Percentiles rank a stretch among this genome's conserved stretches.
Evolutionary conservation across 2,329 filamentous ascomycete genomes (phyloP).

Genomic region (Penicillium sp.): DNA sequence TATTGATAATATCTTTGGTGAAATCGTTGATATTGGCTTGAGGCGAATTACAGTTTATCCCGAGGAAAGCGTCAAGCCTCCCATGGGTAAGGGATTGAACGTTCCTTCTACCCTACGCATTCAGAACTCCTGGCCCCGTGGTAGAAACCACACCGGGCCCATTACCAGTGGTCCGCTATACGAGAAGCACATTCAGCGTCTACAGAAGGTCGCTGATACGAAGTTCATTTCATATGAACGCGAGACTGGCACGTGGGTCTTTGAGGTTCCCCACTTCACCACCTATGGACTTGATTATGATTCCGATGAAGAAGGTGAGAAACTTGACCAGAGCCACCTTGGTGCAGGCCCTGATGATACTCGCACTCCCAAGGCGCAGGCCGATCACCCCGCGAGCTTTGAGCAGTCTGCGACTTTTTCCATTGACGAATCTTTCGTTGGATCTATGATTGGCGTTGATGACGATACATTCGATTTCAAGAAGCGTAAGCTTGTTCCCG

Average conservation of each 20-base stretch:
- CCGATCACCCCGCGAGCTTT: slow-evolving; percentile 34
- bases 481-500: slow-evolving; percentile 62
- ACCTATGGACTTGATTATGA: slow-evolving; percentile 88
- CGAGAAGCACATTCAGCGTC: slow-evolving; percentile 74
- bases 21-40: slow-evolving; percentile 71
- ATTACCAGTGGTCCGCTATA: slow-evolving; percentile 65
- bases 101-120: slow-evolving; percentile 85
- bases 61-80: slow-evolving; percentile 71
- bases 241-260: slow-evolving; percentile 82
- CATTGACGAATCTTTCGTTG: slow-evolving; percentile 42
- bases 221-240: slow-evolving; percentile 77
- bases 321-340: slow-evolving; percentile 51
- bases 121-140: slow-evolving; percentile 88
- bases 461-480: slow-evolving; percentile 61
- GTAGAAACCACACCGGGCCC: slow-evolving; percentile 56
- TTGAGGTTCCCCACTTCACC: slow-evolving; percentile 93
- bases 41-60: slow-evolving; percentile 87
- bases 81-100: slow-evolving; percentile 83
- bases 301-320: slow-evolving; percentile 57
- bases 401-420: slow-evolving; percentile 41
- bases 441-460: slow-evolving; percentile 39
- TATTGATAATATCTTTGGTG: slow-evolving; percentile 73
- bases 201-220: slow-evolving; percentile 76
- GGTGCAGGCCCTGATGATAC: slow-evolving; percentile 54
- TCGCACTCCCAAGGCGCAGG: slow-evolving; percentile 41